Evolutionary conservation across 2,329 filamentous ascomycete species (phyloP), one percentile per base, ranked within the genome.

Genomic region (Chaetomium sp.): DNA sequence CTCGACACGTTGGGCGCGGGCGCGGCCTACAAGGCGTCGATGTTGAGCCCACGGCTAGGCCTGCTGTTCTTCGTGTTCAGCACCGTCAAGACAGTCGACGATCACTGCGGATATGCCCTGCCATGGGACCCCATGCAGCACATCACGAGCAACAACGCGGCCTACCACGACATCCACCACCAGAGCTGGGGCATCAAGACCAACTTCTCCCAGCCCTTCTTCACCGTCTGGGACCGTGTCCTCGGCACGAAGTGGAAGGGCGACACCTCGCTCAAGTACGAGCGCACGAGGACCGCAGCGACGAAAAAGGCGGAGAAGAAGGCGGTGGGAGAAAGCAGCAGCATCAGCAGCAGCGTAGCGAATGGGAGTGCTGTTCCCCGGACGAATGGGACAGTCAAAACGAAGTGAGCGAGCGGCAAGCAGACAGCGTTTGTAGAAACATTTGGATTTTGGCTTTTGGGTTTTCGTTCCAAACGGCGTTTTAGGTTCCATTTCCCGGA

Each of bases 111-210:
- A 61, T 99, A 97, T 69, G 79, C 84, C n/a, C 86, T 99, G 59
- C 94, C 94, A 1, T 97, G 88, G 84, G 94, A 99, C 70, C 92
- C 92, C 2, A 77, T 97, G 53, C 91, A 96, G 77, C 85, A 87
- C 68, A 79, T 97, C 59, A 95, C 91, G 45, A 88, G 88, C 70
- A 97, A 99, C 78, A 96, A 97, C 65, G 92, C 94, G 33, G 87
- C 86, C 38, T 99, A 97, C 72, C 94, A 99, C 69, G 94, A 99
- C 68, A 92, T 99, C 57, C 94, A 99, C 73, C 94, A 99, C 74
- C 94, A 99, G 74, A 95, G 89, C 72, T 97, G 92, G 91, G 94
- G 94, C 55, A 96, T 99, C 79, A 99, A 97, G 80, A 88, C 87
- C 61, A 95, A 95, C 74, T 95, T 90, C 71, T 87, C 86, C 5